Evolutionary conservation across 805 yeast species (phyloP), one percentile per base, ranked within the genome.

Genomic region (Diddensiella santjacobensis): DNA sequence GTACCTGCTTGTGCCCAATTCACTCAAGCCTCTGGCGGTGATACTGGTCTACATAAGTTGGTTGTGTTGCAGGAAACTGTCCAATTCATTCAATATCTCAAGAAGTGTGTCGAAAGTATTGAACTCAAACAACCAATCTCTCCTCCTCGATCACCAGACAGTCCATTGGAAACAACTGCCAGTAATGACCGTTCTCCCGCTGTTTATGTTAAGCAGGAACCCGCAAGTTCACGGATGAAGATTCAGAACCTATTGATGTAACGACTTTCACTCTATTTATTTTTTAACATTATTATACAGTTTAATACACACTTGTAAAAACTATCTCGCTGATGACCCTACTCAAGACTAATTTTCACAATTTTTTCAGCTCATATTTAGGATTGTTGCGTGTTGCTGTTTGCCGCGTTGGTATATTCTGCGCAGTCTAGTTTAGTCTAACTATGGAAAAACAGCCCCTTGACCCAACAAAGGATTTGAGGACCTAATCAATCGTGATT

Each of bases 51-150:
- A 81, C 87, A 86, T 67, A 87, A 87, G 66, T 73, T 87, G 52
- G 86, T 89, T 2, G 84, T 87, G 23, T 68, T 87, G 37, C 89
- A 86, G 63, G 81, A 87, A n/a, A 80, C 91, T 0, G 95, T 87
- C 20, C 90, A 84, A 59, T 86, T 87, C 60, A 81, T 87, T 53
- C 72, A 79, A 52, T 83, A 84, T 59, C 71, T 86, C 42, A 89
- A 85, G 62, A 31, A 40, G 10, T 49, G 53, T 31, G 38, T 56
- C 15, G 58, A 56, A 13, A n/a, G 18, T 13, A 31, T 35, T n/a
- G 38, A 35, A 35, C 20, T 35, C 18, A 35, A 35, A 15, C 46
- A 36, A 3, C 47, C 42, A 6, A 36, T 44, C 22, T 44, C 47
- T 23, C 47, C 47, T 13, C 38, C 38, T 35, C 20, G 18, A 35